Evolutionary conservation across 768 basidiomycete species (phyloP), one percentile per base, ranked within the genome.

Genomic region (Russula earlei): DNA sequence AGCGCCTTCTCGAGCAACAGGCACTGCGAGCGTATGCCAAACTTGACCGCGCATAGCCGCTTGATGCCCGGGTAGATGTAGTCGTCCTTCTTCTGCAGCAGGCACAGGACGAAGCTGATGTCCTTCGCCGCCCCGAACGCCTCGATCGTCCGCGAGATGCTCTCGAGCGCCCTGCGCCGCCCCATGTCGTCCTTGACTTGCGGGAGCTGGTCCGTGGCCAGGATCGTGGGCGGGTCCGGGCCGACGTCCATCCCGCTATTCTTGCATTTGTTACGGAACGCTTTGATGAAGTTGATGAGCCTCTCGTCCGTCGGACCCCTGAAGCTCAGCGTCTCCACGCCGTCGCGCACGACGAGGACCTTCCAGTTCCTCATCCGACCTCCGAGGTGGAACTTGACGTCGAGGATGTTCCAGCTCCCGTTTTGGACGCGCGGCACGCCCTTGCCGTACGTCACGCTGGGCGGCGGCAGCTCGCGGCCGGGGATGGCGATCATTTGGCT

Each of bases 21-120:
- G 62, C 84, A 84, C n/a, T 89, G 68, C 0, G 87, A 89, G 42
- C 82, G 82, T 22, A 92, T 64, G 1, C 87, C 89, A n/a, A 88
- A 63, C 53, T 81, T 75, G 49, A 86, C 77, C 61, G 90, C 87
- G 17, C 85, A 81, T 49, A 90, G 75, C 5, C 79, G 78, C 77
- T 91, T 90, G 67, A 91, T 81, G 9, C 84, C 87, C 2, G 86
- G 84, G 65, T 91, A 92, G 44, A 92, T 85, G 61, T 67, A 83
- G 47, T 85, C 84, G 65, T 92, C 89, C 14, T 76, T 67, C 46
- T 70, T 74, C 29, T 84, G 82, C 5, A 92, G 69, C 22, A 92
- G 64, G 5, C 90, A 84, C 25, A 92, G 74, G 27, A 91, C 67
- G 64, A 91, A 83, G 42, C 74, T 76, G 0, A 85, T 85, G 63